Conservation (phyloP, 805 yeast species). For the Candida tammaniensis region DNA sequence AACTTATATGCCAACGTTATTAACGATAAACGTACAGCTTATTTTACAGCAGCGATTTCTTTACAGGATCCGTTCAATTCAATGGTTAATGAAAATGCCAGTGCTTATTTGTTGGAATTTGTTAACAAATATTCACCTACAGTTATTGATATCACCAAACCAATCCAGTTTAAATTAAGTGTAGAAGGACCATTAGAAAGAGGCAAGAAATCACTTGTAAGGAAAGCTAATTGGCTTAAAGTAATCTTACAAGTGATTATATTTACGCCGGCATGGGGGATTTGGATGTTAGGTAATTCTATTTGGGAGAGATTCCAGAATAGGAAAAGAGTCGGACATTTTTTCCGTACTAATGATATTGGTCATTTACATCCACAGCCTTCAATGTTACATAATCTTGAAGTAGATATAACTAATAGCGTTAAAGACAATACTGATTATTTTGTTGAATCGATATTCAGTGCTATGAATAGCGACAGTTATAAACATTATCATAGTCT, state of each 20-base stretch:
- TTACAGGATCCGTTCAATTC: slow-evolving; percentile 59
- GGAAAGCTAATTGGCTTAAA: slow-evolving; percentile 48
- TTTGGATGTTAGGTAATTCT: slow-evolving; percentile 50
- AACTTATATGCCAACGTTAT: slow-evolving; percentile 71
- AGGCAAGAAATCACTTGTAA: slow-evolving; percentile 20
- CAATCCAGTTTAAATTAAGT: slow-evolving; percentile 25
- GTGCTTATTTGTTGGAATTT: slow-evolving; percentile 41
- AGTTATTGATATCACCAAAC: slow-evolving; percentile 50
- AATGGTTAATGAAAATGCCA: slow-evolving; percentile 35
- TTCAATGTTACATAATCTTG: slow-evolving; percentile 12
- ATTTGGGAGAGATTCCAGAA: slow-evolving; percentile 34
- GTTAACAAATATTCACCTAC: slow-evolving; percentile 54
- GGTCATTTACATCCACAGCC: slow-evolving; percentile 22
- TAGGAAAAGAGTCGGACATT: slow-evolving; percentile 24
- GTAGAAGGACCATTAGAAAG: slow-evolving; percentile 16
- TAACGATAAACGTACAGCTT: slow-evolving; percentile 77
- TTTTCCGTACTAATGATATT: slow-evolving; percentile 26
- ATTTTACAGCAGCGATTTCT: slow-evolving; percentile 79
- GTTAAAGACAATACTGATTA: slow-evolving; percentile 61
- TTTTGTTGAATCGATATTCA: slow-evolving; percentile 61
- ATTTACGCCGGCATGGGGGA: slow-evolving; percentile 61
- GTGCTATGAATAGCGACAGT: slow-evolving; percentile 47
- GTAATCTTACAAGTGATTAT: slow-evolving; percentile 46
- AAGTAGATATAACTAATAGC: slow-evolving; percentile 21
- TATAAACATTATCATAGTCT: slow-evolving; percentile 12